Conservation (phyloP, 352 stramenopile genomes). For the Phytopythium kandeliae region DNA sequence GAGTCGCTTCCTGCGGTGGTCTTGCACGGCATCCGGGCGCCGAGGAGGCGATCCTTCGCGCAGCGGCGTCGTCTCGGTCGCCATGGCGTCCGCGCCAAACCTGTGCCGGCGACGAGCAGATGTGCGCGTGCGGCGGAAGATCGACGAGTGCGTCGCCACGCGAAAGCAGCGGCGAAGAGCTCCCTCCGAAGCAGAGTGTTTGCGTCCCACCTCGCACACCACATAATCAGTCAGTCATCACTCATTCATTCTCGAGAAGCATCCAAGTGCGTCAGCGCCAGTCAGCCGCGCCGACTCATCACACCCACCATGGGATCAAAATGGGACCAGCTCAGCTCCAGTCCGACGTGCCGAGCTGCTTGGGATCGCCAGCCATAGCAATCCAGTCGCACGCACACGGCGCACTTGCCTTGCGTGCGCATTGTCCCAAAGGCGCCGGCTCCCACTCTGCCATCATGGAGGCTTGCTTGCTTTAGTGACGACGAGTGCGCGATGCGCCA, state of each 20-base stretch:
- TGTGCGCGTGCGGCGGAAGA: background rate
- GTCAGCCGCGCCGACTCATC: no score
- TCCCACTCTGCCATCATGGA: background rate
- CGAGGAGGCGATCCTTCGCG: slow-evolving; percentile 7
- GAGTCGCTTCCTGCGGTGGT: slow-evolving; percentile 8
- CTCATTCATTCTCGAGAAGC: no score
- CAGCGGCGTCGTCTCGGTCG: slow-evolving; percentile 20
- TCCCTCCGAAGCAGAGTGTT: background rate
- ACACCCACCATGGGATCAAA: background rate
- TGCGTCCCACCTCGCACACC: no score
- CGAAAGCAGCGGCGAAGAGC: no score
- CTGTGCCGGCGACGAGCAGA: background rate
- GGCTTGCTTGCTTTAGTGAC: no score
- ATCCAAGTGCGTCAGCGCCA: no score
- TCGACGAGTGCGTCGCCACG: no score
- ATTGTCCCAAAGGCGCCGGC: background rate
- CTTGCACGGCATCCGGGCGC: background rate
- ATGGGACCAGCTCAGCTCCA: background rate
- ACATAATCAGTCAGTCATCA: no score
- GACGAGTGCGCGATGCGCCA: background rate
- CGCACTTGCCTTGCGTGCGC: background rate
- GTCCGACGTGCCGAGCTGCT: slow-evolving; percentile 1
- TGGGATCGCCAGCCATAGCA: background rate
- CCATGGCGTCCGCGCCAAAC: slow-evolving; percentile 5
- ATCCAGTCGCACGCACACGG: no score